Evolutionary conservation across 2,329 filamentous ascomycete genomes (phyloP).

Genomic region (Blastomyces parvus): DNA sequence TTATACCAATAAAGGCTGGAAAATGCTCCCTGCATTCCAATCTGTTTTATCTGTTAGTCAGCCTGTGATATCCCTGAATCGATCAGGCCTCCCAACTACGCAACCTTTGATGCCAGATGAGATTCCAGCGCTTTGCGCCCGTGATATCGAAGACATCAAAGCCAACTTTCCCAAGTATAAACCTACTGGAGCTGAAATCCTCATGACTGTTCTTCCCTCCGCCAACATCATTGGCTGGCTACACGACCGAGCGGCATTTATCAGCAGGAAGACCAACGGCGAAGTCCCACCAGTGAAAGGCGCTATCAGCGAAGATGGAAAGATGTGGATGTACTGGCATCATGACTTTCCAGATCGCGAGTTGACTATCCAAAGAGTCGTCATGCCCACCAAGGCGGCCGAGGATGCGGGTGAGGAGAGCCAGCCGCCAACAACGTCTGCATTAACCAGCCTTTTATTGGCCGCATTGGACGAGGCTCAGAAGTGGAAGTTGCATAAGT

Average conservation of each 20-base stretch:
- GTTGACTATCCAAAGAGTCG: conserved; percentile 2
- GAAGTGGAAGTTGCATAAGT: not conserved
- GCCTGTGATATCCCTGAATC: not conserved
- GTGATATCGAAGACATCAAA: not conserved
- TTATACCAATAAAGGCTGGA: not conserved
- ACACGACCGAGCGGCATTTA: not conserved
- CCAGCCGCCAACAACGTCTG: not conserved
- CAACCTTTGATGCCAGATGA: not conserved
- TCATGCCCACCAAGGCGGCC: not conserved
- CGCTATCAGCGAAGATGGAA: not conserved
- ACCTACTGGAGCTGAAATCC: not conserved
- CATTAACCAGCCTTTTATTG: not conserved
- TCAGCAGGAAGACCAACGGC: not conserved
- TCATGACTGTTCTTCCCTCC: not conserved
- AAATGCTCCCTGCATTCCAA: not conserved
- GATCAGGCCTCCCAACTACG: not conserved
- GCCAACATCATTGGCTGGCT: not conserved
- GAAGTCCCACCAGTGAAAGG: not conserved
- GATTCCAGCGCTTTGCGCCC: not conserved
- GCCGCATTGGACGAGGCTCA: not conserved
- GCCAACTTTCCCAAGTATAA: not conserved
- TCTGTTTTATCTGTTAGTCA: not conserved
- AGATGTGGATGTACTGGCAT: not conserved
- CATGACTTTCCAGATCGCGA: not conserved
- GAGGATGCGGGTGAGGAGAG: not conserved